Evolutionary conservation across 1,284 basidiomycete genomes (phyloP).

Genomic region (Cryptococcus amylolentus): DNA sequence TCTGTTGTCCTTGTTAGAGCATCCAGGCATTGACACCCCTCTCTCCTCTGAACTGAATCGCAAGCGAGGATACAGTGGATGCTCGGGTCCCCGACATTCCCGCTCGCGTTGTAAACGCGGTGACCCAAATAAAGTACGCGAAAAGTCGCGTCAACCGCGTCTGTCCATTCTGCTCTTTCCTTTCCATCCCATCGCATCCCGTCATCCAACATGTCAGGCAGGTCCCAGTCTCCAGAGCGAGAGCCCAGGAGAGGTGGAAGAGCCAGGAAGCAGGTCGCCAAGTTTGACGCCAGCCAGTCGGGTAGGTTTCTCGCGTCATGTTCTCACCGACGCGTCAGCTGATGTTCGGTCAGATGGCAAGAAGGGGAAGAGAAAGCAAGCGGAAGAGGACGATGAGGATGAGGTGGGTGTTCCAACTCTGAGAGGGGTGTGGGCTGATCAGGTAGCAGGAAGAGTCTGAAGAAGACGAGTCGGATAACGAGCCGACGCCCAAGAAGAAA

Average conservation of each 20-base stretch:
- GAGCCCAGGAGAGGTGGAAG: constrained; percentile 40
- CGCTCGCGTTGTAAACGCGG: too few relatives aligned
- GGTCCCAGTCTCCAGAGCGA: constrained; percentile 1
- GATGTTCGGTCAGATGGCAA: constrained; percentile 2
- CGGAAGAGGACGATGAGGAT: constrained; percentile 16
- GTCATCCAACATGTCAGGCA: too few relatives aligned
- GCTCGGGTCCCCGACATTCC: too few relatives aligned
- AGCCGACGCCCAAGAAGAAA: constrained; percentile 16
- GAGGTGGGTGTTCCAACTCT: constrained; percentile 10
- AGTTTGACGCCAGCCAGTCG: constrained; percentile 24
- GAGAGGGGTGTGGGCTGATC: background rate
- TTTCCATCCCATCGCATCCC: too few relatives aligned
- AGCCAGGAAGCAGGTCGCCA: constrained; percentile 34
- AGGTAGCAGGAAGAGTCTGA: constrained; percentile 5
- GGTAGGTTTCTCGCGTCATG: constrained; percentile 11
- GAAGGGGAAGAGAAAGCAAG: constrained; percentile 12
- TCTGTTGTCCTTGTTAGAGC: too few relatives aligned
- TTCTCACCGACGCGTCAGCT: background rate
- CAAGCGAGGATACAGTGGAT: too few relatives aligned
- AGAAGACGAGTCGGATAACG: constrained; percentile 20
- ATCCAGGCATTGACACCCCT: too few relatives aligned
- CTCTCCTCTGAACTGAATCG: too few relatives aligned
- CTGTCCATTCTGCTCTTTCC: background rate
- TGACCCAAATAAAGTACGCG: background rate
- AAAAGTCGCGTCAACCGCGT: background rate